Evolutionary conservation across 306 rosid genomes (phyloP).

Genomic region (Citrullus colocynthis): DNA sequence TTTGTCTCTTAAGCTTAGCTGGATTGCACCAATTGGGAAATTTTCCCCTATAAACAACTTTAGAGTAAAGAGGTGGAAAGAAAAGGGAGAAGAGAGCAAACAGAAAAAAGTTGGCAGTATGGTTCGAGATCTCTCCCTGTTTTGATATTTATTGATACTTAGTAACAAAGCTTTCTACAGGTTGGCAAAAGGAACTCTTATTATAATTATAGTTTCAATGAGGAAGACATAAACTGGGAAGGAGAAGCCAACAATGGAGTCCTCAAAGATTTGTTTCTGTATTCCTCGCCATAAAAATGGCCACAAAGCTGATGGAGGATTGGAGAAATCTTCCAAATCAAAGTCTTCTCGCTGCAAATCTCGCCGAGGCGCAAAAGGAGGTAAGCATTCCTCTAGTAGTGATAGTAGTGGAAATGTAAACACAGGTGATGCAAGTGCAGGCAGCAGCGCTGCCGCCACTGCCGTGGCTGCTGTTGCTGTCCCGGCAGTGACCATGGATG

Average conservation of each 20-base stretch:
- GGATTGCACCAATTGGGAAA: slow-evolving; percentile 8
- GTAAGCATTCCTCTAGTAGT: slow-evolving; percentile 9
- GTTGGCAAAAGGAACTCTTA: neutral
- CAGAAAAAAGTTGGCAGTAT: neutral
- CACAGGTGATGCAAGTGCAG: neutral
- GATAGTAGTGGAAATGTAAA: slow-evolving; percentile 8
- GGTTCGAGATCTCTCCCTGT: neutral
- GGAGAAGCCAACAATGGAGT: neutral
- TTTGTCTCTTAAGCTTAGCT: neutral
- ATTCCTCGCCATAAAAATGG: slow-evolving; percentile 1
- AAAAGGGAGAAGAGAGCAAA: neutral
- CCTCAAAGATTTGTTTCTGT: slow-evolving; percentile 6
- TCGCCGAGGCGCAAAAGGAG: neutral
- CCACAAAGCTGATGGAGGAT: neutral
- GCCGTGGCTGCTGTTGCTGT: slow-evolving; percentile 4
- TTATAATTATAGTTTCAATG: neutral
- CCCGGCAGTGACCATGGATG: neutral
- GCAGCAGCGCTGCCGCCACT: neutral
- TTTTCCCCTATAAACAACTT: neutral
- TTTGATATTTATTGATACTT: slow-evolving; percentile 2
- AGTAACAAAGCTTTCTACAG: neutral
- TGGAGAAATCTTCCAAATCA: neutral
- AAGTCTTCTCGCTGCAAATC: slow-evolving; percentile 8
- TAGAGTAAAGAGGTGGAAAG: neutral
- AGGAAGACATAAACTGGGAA: neutral